Evolutionary conservation across 176 grass and related monocot genomes (phyloP).

Genomic region (Puccinellia tenuiflora): DNA sequence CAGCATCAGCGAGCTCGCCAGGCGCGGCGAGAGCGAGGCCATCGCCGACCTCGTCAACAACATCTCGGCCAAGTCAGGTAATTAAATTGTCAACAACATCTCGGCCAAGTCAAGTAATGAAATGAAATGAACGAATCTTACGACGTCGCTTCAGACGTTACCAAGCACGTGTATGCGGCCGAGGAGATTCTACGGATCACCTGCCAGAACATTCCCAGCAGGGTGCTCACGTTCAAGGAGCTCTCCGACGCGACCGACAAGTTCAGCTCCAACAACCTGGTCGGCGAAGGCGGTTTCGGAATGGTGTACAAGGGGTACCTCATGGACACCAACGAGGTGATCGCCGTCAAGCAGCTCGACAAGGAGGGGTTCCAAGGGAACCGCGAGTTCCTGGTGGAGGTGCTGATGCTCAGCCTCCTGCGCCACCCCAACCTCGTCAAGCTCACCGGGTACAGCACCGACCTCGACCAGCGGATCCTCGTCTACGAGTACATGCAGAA

Average conservation of each 20-base stretch:
- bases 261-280: conserved; percentile 56
- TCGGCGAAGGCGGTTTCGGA: conserved; percentile 85
- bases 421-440: conserved; percentile 79
- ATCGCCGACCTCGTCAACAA: conserved; percentile 47
- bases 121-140: no score
- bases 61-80: conserved; percentile 40
- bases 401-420: conserved; percentile 80
- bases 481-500: conserved; percentile 79
- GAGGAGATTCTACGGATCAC: conserved; percentile 63
- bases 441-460: conserved; percentile 63
- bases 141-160: conserved; percentile 7
- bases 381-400: conserved; percentile 83
- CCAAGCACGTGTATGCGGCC: conserved; percentile 39
- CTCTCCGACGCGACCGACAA: conserved; percentile 47
- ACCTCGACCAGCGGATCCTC: conserved; percentile 62
- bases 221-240: conserved; percentile 56
- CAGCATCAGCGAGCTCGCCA: background rate
- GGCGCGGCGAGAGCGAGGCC: conserved; percentile 13
- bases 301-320: conserved; percentile 71
- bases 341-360: conserved; percentile 83
- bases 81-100: no score
- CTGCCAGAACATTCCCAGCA: conserved; percentile 57
- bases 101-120: no score
- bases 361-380: conserved; percentile 68
- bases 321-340: conserved; percentile 37